Evolutionary conservation across 2,329 filamentous ascomycete genomes (phyloP).

Genomic region (Colletotrichum cereale): DNA sequence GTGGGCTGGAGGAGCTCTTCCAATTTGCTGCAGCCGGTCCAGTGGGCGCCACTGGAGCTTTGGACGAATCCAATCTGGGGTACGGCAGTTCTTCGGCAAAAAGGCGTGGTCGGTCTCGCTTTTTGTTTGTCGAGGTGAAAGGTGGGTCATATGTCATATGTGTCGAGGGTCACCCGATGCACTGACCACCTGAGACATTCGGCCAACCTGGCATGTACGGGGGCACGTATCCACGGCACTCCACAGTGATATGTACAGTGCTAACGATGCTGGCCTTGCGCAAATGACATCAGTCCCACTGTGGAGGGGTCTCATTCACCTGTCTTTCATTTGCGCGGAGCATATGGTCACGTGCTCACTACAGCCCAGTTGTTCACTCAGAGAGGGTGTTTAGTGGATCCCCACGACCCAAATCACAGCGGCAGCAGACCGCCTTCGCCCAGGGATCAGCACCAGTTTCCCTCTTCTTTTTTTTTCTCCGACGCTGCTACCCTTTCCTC

Average conservation of each 20-base stretch:
- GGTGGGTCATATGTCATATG: slow-evolving; percentile 6
- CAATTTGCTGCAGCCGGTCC: slow-evolving; percentile 28
- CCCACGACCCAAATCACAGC: not conserved
- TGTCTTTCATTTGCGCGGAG: not conserved
- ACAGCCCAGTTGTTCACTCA: too few species aligned
- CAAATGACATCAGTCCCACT: slow-evolving; percentile 27
- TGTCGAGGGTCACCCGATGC: slow-evolving; percentile 29
- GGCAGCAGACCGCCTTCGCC: slow-evolving; percentile 17
- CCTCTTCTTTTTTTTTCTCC: not conserved
- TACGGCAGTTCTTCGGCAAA: slow-evolving; percentile 38
- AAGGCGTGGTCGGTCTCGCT: not conserved
- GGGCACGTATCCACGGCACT: too few species aligned
- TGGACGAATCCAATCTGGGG: slow-evolving; percentile 37
- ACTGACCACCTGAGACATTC: slow-evolving; percentile 25
- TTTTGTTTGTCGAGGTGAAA: not conserved
- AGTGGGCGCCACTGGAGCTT: slow-evolving; percentile 23
- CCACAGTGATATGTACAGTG: slow-evolving; percentile 23
- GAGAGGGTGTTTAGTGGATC: too few species aligned
- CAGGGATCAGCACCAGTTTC: not conserved
- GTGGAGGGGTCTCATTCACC: not conserved
- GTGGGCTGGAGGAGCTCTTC: slow-evolving; percentile 34
- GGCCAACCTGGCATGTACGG: too few species aligned
- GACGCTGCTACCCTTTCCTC: not conserved
- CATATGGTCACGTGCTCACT: slow-evolving; percentile 40
- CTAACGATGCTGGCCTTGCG: slow-evolving; percentile 45